A percentile compares a stretch with the other conserved stretches of the same genome.
These are phyloP conservation scores for Alternaria dauci DNA, from an alignment of 2,329 filamentous ascomycete genomes.

Conservation along the genomic window DNA sequence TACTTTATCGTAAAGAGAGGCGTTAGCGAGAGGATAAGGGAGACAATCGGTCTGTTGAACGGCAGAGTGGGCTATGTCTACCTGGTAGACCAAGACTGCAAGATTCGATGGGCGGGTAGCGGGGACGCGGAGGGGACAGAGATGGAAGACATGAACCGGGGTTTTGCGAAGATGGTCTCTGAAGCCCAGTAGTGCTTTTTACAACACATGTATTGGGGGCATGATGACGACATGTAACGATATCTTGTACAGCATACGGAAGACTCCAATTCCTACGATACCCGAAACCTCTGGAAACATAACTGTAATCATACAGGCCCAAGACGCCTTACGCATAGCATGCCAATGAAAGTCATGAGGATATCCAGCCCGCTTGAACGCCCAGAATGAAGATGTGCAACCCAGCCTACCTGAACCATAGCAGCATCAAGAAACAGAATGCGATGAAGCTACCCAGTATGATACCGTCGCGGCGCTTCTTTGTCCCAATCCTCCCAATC, in stretches of 20 bases:
- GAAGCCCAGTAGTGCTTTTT: slow-evolving; percentile 25
- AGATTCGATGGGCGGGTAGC: slow-evolving; percentile 93
- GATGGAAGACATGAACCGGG: slow-evolving; percentile 70
- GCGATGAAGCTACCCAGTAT: slow-evolving; percentile 93
- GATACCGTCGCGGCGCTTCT: slow-evolving; percentile 93
- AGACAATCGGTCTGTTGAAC: slow-evolving; percentile 77
- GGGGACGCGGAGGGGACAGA: slow-evolving; percentile 72
- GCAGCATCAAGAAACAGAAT: slow-evolving; percentile 86
- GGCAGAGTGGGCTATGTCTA: slow-evolving; percentile 94
- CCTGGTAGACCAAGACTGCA: slow-evolving; percentile 84
- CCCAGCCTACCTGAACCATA: slow-evolving; percentile 60
- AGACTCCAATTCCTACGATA: slow-evolving; percentile 11
- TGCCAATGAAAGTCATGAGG: slow-evolving; percentile 33
- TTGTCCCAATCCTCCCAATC: slow-evolving; percentile 90
- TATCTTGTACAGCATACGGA: slow-evolving; percentile 9
- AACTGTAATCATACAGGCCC: slow-evolving; percentile 42
- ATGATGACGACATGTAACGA: slow-evolving; percentile 7
- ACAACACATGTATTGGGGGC: background rate
- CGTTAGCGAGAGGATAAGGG: slow-evolving; percentile 63
- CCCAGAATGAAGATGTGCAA: slow-evolving; percentile 18
- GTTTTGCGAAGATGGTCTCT: slow-evolving; percentile 66
- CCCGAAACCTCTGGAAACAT: slow-evolving; percentile 22
- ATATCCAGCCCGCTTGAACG: slow-evolving; percentile 40
- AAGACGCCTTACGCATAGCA: slow-evolving; percentile 23
- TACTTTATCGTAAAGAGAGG: slow-evolving; percentile 69